These are phyloP conservation scores for Penicillium lagena DNA, from an alignment of 495 filamentous ascomycete genomes.

Conservation along the genomic window DNA sequence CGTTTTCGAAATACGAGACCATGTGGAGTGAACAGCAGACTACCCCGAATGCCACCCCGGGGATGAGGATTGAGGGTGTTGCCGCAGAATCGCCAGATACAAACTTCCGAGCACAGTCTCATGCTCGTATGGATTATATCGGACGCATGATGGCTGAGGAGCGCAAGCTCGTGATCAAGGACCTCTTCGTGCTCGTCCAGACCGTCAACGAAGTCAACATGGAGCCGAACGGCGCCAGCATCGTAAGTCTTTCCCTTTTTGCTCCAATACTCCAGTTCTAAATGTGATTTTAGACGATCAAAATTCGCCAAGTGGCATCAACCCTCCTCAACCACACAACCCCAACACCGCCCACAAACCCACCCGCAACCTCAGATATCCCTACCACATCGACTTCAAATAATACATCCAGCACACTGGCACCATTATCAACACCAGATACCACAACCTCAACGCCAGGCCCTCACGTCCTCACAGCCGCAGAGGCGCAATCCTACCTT, in stretches of 20 bases:
- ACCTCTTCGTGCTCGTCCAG: constrained; percentile 60
- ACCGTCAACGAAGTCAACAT: constrained; percentile 73
- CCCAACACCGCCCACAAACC: constrained; percentile 23
- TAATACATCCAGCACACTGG: constrained; percentile 1
- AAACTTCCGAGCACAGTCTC: constrained; percentile 7
- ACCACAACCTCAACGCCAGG: constrained; percentile 9
- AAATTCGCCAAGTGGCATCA: constrained; percentile 70
- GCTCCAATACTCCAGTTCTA: not conserved
- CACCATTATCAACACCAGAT: not conserved
- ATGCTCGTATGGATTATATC: constrained; percentile 38
- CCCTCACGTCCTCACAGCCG: constrained; percentile 26
- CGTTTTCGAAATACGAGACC: constrained; percentile 30
- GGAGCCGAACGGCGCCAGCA: constrained; percentile 72
- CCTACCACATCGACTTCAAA: not conserved
- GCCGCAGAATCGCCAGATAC: not conserved
- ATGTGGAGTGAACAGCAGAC: constrained; percentile 13
- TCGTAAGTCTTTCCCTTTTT: constrained; percentile 36
- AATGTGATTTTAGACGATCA: constrained; percentile 41
- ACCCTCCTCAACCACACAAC: constrained; percentile 56
- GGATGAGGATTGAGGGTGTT: constrained; percentile 11
- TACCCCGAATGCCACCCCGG: constrained; percentile 4
- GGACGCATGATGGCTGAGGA: constrained; percentile 57
- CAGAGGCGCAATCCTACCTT: constrained; percentile 58
- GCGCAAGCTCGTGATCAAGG: constrained; percentile 67
- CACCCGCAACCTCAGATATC: constrained; percentile 1